Evolutionary conservation across 2,329 filamentous ascomycete genomes (phyloP).

Genomic region (Claviceps spartinae): DNA sequence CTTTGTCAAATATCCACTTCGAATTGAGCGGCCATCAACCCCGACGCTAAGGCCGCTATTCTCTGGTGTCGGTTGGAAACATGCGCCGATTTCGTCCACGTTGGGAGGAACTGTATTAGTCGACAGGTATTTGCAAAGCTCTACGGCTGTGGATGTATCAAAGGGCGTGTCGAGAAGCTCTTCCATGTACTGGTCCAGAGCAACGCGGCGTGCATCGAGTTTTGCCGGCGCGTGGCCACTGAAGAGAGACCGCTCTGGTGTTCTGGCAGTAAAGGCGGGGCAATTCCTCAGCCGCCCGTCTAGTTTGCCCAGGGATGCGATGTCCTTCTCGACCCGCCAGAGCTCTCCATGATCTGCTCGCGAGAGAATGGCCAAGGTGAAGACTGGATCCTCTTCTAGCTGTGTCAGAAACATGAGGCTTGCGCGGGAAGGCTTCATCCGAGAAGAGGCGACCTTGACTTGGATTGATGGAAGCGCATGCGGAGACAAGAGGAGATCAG

Average conservation of each 20-base stretch:
- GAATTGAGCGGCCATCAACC: conserved; percentile 53
- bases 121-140: conserved; percentile 82
- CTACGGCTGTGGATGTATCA: conserved; percentile 60
- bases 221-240: conserved; percentile 87
- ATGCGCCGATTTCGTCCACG: conserved; percentile 36
- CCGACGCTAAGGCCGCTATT: conserved; percentile 28
- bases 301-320: conserved; percentile 63
- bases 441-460: conserved; percentile 80
- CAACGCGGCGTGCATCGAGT: conserved; percentile 70
- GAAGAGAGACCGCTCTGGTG: conserved; percentile 78
- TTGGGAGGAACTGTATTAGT: conserved; percentile 49
- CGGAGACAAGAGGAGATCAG: conserved; percentile 71
- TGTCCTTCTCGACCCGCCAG: conserved; percentile 92
- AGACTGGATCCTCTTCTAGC: conserved; percentile 83
- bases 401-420: conserved; percentile 71
- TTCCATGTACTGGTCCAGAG: conserved; percentile 76
- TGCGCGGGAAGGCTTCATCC: conserved; percentile 81
- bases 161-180: conserved; percentile 71
- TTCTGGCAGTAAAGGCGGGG: conserved; percentile 55
- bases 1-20: conserved; percentile 89
- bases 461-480: conserved; percentile 79
- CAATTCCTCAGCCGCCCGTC: conserved; percentile 70
- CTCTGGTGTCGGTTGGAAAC: conserved; percentile 13
- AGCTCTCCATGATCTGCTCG: conserved; percentile 65
- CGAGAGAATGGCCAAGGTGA: conserved; percentile 75